These are phyloP conservation scores for Colletotrichum costaricense DNA, from an alignment of 2,329 filamentous ascomycete genomes.

Conservation along the genomic window DNA sequence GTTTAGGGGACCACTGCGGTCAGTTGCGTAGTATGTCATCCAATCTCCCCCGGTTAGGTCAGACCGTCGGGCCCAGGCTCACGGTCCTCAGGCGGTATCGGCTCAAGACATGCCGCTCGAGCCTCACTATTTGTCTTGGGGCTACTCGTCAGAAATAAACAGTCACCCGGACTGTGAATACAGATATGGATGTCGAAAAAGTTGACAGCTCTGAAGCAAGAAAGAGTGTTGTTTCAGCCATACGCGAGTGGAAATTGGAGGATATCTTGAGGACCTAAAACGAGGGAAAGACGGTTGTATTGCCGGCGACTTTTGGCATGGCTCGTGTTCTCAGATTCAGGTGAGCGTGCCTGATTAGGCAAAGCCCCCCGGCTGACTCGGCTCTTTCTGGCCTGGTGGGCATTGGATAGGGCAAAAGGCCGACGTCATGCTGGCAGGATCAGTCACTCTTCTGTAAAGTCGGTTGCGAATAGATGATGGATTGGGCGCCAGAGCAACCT, in stretches of 20 bases:
- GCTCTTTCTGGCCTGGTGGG: conserved; percentile 27
- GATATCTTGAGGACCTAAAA: conserved; percentile 1
- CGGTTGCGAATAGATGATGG: conserved; percentile 20
- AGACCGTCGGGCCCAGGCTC: neutral
- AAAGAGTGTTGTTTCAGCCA: conserved; percentile 21
- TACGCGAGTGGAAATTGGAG: conserved; percentile 32
- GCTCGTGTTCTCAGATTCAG: conserved; percentile 40
- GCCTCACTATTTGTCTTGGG: conserved; percentile 2
- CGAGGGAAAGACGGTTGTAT: conserved; percentile 9
- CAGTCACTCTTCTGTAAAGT: neutral
- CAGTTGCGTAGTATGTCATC: neutral
- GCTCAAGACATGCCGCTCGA: conserved; percentile 6
- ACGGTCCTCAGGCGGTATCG: neutral
- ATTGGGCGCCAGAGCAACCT: conserved; percentile 13
- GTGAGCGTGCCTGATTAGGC: conserved; percentile 35
- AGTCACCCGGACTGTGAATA: neutral
- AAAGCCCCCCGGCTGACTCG: conserved; percentile 11
- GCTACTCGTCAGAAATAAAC: conserved; percentile 11
- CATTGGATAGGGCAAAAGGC: conserved; percentile 8
- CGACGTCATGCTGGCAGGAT: conserved; percentile 16
- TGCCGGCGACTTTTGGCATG: conserved; percentile 23
- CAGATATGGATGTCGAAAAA: neutral
- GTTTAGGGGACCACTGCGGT: neutral
- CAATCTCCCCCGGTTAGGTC: neutral
- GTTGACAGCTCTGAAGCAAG: neutral